phyloP scores from a whole-genome alignment of 352 stramenopile genomes.

The Phytophthora litchii region DNA sequence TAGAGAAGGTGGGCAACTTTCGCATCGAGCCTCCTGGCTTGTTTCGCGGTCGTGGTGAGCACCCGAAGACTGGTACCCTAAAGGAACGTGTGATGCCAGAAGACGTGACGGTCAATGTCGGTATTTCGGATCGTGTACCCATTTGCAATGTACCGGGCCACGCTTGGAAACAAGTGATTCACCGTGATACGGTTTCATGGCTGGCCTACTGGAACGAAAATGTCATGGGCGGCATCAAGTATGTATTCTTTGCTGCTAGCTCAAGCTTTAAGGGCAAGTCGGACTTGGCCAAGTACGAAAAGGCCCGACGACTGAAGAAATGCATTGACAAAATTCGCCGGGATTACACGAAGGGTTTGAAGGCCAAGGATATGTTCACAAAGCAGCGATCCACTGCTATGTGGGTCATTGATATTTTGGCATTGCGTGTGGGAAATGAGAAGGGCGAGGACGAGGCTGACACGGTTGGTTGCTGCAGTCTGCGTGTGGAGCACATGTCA shows the following conservation, averaged over 20 bases:
- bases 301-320: constrained; percentile 97
- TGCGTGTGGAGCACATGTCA: constrained; percentile 98
- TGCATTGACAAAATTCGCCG: constrained; percentile 97
- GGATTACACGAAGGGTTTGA: constrained; percentile 90
- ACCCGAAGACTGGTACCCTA: constrained; percentile 99
- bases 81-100: constrained; percentile 97
- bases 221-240: constrained; percentile 98
- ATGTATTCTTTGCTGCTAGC: constrained; percentile 98
- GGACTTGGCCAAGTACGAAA: constrained; percentile 99
- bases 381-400: constrained; percentile 98
- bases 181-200: constrained; percentile 92
- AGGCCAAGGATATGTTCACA: constrained; percentile 90
- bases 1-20: constrained; percentile 98
- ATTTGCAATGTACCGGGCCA: constrained; percentile 94
- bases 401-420: constrained; percentile 99
- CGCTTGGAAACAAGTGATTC: constrained; percentile 96
- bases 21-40: constrained; percentile 97
- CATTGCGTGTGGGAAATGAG: constrained; percentile 99
- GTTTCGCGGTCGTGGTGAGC: constrained; percentile 98
- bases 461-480: constrained; percentile 99
- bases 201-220: constrained; percentile 98
- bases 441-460: constrained; percentile 99
- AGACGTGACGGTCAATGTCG: constrained; percentile 98
- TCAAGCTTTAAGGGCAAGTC: constrained; percentile 99
- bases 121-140: constrained; percentile 91